A percentile compares a stretch with the other conserved stretches of the same genome.
Conservation (phyloP, 768 basidiomycete species). For the Naematelia aurantialba region DNA sequence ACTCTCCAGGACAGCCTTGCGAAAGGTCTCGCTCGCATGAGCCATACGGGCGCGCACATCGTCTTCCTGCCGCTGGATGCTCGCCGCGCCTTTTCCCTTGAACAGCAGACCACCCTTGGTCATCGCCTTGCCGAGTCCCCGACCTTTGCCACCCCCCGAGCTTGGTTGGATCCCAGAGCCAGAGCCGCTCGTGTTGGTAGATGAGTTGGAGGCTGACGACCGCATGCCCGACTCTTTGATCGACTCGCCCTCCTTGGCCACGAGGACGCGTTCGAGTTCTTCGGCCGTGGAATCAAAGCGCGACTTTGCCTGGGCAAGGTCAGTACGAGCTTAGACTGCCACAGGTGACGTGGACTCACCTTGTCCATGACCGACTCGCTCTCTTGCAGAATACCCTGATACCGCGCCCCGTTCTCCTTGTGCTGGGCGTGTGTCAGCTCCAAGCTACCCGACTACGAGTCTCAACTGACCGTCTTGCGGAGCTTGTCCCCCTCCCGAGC, state of each 20-base stretch:
- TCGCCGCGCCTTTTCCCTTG: constrained; percentile 88
- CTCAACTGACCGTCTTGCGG: constrained; percentile 67
- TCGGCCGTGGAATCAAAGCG: constrained; percentile 86
- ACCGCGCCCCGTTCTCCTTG: constrained; percentile 82
- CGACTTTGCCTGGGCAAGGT: constrained; percentile 59
- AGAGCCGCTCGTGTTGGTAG: constrained; percentile 52
- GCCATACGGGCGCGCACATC: constrained; percentile 85
- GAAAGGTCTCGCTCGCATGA: constrained; percentile 76
- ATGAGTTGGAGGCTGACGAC: constrained; percentile 27
- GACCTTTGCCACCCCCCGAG: constrained; percentile 60
- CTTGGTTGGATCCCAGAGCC: constrained; percentile 51
- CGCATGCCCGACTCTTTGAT: constrained; percentile 64
- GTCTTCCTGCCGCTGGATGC: constrained; percentile 91
- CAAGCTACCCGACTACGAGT: background rate
- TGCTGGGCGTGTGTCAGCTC: constrained; percentile 57
- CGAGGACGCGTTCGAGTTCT: constrained; percentile 83
- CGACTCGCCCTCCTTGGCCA: constrained; percentile 94
- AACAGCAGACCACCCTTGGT: constrained; percentile 82
- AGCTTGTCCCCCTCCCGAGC: constrained; percentile 92
- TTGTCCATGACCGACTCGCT: constrained; percentile 83
- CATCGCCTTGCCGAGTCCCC: constrained; percentile 84
- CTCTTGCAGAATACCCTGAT: constrained; percentile 83
- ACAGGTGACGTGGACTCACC: constrained; percentile 29
- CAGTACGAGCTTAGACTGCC: background rate
- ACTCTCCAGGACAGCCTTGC: constrained; percentile 83